These are phyloP conservation scores for Botryococcus braunii DNA, from an alignment of 163 green algal genomes.

Conservation along the genomic window DNA sequence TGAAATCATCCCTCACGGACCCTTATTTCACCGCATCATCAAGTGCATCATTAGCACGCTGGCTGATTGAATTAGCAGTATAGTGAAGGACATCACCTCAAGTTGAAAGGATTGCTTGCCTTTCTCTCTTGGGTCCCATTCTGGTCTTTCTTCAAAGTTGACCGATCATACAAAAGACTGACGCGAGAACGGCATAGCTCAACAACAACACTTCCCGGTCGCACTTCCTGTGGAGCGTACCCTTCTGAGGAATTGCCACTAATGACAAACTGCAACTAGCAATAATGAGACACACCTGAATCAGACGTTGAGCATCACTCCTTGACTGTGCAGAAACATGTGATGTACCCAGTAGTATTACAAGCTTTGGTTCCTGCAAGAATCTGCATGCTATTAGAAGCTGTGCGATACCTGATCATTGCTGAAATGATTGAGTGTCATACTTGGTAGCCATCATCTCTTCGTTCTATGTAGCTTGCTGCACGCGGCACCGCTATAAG, in stretches of 20 bases:
- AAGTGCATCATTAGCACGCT: background rate
- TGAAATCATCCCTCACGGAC: background rate
- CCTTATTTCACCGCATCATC: background rate
- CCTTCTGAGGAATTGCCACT: background rate
- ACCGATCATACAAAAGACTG: conserved; percentile 31
- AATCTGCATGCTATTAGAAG: background rate
- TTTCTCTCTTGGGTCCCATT: background rate
- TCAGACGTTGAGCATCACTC: conserved; percentile 52
- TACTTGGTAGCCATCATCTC: conserved; percentile 56
- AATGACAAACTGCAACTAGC: background rate
- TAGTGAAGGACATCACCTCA: background rate
- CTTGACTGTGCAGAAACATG: conserved; percentile 60
- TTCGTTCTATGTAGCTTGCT: conserved; percentile 48
- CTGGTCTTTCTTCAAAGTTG: background rate
- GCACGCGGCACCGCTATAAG: conserved; percentile 48
- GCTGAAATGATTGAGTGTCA: background rate
- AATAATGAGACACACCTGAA: conserved; percentile 23
- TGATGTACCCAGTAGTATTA: conserved; percentile 72
- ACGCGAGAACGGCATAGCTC: conserved; percentile 74
- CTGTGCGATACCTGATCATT: background rate
- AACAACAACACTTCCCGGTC: conserved; percentile 73
- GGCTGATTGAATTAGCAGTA: background rate
- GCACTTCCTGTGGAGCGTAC: conserved; percentile 24
- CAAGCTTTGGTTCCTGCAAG: conserved; percentile 48
- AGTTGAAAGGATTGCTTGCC: background rate